Evolutionary conservation across 768 basidiomycete species (phyloP).

Genomic region (Pleurotus cornucopiae): DNA sequence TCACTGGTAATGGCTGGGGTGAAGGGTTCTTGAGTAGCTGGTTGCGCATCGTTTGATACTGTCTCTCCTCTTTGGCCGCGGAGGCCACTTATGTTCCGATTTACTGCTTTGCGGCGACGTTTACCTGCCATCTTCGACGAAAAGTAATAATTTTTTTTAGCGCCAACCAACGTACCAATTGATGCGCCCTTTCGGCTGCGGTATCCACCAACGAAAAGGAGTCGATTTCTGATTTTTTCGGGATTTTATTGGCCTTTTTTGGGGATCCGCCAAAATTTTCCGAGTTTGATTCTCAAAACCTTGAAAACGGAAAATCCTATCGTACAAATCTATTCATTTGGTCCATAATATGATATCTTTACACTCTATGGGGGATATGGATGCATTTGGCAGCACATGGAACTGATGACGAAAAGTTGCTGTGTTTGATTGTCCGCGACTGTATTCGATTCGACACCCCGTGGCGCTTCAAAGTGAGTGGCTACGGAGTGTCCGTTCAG

Average conservation of each 20-base stretch:
- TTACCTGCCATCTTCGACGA: neutral
- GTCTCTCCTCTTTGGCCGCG: neutral
- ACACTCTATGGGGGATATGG: neutral
- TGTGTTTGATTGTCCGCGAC: slow-evolving; percentile 23
- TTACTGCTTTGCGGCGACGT: neutral
- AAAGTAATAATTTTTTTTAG: neutral
- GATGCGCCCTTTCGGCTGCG: neutral
- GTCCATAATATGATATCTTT: neutral
- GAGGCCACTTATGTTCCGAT: neutral
- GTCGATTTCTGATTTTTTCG: slow-evolving; percentile 7
- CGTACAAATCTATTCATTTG: neutral
- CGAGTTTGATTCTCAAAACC: neutral
- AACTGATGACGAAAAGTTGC: slow-evolving; percentile 8
- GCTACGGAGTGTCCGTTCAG: too few species aligned
- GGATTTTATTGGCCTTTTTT: slow-evolving; percentile 9
- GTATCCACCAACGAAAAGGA: slow-evolving; percentile 1
- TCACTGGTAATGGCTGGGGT: neutral
- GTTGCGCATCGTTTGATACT: neutral
- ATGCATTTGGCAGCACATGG: too few species aligned
- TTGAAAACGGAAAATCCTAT: neutral
- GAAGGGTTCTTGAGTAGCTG: neutral
- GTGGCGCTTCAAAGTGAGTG: too few species aligned
- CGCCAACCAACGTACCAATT: neutral
- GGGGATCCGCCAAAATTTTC: slow-evolving; percentile 1
- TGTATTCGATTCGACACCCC: slow-evolving; percentile 10